Evolutionary conservation across 345 rosid genomes (phyloP).

Genomic region (Odontarrhena argentea): DNA sequence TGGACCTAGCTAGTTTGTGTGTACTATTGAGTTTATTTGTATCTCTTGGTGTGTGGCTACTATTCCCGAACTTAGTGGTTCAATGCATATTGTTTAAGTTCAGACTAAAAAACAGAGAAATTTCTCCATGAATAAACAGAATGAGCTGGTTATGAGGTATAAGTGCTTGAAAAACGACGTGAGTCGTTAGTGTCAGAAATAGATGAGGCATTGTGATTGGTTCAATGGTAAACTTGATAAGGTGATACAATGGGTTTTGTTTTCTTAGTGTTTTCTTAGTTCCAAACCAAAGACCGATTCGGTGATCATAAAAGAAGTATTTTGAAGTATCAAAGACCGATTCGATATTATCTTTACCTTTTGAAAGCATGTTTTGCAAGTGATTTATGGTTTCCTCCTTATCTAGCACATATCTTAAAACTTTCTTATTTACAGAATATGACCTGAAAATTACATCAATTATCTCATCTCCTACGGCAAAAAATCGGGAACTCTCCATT

Average conservation of each 20-base stretch:
- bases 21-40: conserved; percentile 7
- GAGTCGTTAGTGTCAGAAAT: not conserved
- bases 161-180: not conserved
- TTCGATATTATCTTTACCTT: too few species aligned
- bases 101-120: conserved; percentile 14
- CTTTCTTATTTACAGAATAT: conserved; percentile 19
- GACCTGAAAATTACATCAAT: not conserved
- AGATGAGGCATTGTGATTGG: not conserved
- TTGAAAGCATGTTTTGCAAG: not conserved
- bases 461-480: conserved; percentile 8
- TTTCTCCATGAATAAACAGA: conserved; percentile 12
- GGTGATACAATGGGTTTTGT: too few species aligned
- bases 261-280: too few species aligned
- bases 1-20: conserved; percentile 26
- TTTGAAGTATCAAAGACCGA: too few species aligned
- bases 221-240: not conserved
- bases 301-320: too few species aligned
- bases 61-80: conserved; percentile 2
- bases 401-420: too few species aligned
- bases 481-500: not conserved
- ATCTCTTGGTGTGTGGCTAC: conserved; percentile 20
- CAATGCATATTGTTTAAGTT: conserved; percentile 7
- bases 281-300: too few species aligned
- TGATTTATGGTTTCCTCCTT: not conserved
- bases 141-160: not conserved